Evolutionary conservation across 2,329 filamentous ascomycete genomes (phyloP), one percentile per base, ranked within the genome.

Genomic region (Escovopsis sp.): DNA sequence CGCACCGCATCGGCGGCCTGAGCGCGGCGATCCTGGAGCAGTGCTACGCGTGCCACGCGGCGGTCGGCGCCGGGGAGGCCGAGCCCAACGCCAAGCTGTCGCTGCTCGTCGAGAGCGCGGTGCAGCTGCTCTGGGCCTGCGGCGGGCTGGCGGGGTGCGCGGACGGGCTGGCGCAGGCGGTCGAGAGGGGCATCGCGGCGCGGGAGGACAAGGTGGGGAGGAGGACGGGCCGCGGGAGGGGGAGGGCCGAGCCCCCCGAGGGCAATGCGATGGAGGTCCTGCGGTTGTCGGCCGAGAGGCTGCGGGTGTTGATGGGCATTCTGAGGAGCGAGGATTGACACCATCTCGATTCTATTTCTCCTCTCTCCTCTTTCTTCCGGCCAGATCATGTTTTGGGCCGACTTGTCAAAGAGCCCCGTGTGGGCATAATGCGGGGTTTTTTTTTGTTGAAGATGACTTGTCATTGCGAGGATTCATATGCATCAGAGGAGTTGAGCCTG

Each of bases 11-110:
- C 1, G 63, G 64, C 7, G 55, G 55, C 15, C 53, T 76, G 36
- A 69, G 68, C 5, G 53, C 60, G 19, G 51, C 50, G 6, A 69
- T 76, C 48, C 55, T 77, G 36, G 63, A 70, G 53, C 56, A 66
- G 36, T 79, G 77, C 52, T 88, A 77, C 56, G 68, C 86, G 2
- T 75, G 75, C 0, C 77, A 72, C 49, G 67, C 80, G 0, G 81
- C 84, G 1, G 78, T 74, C 45, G 75, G 70, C 0, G 64, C 71
- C 12, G 69, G 67, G 6, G 15, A 15, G 15, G 59, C 72, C 1
- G 70, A 75, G 18, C 82, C 86, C 48, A 88, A 91, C 51, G 78
- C 80, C 26, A 83, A 82, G 56, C 67, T 88, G 33, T 79, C 80
- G 2, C 60, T 88, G 9, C 58, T 83, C 28, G 62, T 86, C 0